phyloP scores from a whole-genome alignment of 2,329 filamentous ascomycete genomes.

The Grosmannia huntii region DNA sequence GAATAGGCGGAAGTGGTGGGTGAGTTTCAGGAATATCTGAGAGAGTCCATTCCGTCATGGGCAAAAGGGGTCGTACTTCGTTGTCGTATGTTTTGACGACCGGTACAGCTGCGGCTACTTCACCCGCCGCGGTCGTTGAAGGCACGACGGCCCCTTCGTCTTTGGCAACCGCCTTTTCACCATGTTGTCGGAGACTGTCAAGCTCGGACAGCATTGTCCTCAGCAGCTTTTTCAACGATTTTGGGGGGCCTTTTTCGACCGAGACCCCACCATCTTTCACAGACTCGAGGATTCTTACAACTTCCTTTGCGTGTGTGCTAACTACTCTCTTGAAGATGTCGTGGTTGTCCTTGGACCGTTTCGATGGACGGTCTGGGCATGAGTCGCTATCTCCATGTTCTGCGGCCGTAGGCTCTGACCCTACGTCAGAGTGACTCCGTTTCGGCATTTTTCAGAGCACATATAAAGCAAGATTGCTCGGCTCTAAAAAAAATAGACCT shows the following conservation, averaged over 20 bases:
- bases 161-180: not conserved
- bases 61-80: conserved; percentile 7
- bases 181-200: not conserved
- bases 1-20: conserved; percentile 49
- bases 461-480: not conserved
- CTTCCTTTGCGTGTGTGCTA: not conserved
- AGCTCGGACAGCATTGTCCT: not conserved
- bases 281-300: not conserved
- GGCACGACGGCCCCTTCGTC: not conserved
- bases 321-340: not conserved
- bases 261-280: not conserved
- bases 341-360: not conserved
- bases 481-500: no score
- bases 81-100: not conserved
- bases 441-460: not conserved
- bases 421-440: not conserved
- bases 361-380: not conserved
- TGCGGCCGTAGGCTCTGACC: not conserved
- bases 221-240: not conserved
- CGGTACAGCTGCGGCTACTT: not conserved
- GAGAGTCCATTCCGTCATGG: conserved; percentile 27
- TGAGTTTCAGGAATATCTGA: conserved; percentile 33
- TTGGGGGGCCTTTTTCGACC: not conserved
- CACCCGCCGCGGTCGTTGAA: not conserved
- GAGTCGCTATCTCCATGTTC: not conserved